Base-by-base conservation (phyloP, 768 basidiomycete genomes). In the Mycena olivaceomarginata region DNA sequence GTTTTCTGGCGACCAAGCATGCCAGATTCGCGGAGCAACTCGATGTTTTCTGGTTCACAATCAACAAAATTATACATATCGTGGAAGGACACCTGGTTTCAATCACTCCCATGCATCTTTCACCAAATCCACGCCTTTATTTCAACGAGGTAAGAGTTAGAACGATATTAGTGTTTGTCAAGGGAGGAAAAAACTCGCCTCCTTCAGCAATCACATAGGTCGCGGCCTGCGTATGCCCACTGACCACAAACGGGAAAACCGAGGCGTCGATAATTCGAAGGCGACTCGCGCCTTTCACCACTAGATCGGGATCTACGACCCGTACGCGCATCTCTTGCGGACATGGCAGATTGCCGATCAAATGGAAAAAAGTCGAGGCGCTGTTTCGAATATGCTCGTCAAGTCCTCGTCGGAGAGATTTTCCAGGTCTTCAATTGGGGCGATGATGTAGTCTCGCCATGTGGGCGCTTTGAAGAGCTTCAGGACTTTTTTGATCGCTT, bases 241-340 rank as follows among this genome's bases (percentile, higher is more conserved):
- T 60, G 0, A 16, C 4, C 5, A 60, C 31, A 37, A 39, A 37
- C 16, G 37, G 59, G 37, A 87, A 73, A 22, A 86, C 81, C 12
- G 85, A 86, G 4, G 86, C 85, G 79, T 89, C 86, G 7, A 88
- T 84, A 25, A 89, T 78, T 8, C 87, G 79, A 60, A 89, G 72
- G 11, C 85, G 86, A 5, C 25, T 60, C 1, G 81, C 80, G 5
- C 84, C 83, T 74, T 87, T 87, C 31, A 88, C 84, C n/a, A 48
- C 75, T 5, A 88, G 72, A 66, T 86, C 80, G 2, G 86, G 82
- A 80, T 67, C 83, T 81, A 71, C 60, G 5, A 71, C 7, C 69
- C 69, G 43, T 70, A 60, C 22, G 4, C 46, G 69, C 69, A 60
- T 60, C 25, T 20, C 20, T 11, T 4, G 69, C 69, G 18, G 69